Conservation (phyloP, 192 early-diverging fungal genomes). For the Backusella psychrophila region DNA sequence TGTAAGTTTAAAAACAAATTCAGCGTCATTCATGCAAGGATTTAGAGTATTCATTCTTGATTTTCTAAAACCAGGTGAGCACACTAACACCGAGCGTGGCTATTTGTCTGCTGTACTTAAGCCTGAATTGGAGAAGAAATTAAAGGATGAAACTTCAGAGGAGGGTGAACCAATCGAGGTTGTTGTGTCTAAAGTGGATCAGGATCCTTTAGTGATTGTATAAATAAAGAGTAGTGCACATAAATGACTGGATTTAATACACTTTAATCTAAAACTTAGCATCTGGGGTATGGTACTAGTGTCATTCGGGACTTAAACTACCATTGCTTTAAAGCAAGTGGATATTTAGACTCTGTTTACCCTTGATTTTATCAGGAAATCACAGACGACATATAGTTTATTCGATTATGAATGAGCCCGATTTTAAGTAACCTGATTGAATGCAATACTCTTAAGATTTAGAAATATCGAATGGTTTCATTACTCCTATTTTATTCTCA, state of each 20-base stretch:
- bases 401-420: too few relatives aligned
- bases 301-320: too few relatives aligned
- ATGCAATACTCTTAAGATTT: too few relatives aligned
- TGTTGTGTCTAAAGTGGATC: slow-evolving; percentile 68
- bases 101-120: slow-evolving; percentile 69
- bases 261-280: neutral
- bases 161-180: slow-evolving; percentile 56
- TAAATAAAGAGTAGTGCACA: slow-evolving; percentile 18
- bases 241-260: neutral
- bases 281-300: too few relatives aligned
- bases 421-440: too few relatives aligned
- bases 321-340: too few relatives aligned
- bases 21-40: neutral
- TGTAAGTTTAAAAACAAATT: slow-evolving; percentile 38
- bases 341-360: too few relatives aligned
- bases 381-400: too few relatives aligned
- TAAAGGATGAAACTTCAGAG: slow-evolving; percentile 34
- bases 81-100: slow-evolving; percentile 91
- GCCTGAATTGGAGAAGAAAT: slow-evolving; percentile 52
- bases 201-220: slow-evolving; percentile 70
- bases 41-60: slow-evolving; percentile 2
- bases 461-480: too few relatives aligned
- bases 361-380: too few relatives aligned
- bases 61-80: slow-evolving; percentile 58
- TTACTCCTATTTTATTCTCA: too few relatives aligned